Evolutionary conservation across 2,329 filamentous ascomycete genomes (phyloP).

Genomic region (Diaporthe capsici): DNA sequence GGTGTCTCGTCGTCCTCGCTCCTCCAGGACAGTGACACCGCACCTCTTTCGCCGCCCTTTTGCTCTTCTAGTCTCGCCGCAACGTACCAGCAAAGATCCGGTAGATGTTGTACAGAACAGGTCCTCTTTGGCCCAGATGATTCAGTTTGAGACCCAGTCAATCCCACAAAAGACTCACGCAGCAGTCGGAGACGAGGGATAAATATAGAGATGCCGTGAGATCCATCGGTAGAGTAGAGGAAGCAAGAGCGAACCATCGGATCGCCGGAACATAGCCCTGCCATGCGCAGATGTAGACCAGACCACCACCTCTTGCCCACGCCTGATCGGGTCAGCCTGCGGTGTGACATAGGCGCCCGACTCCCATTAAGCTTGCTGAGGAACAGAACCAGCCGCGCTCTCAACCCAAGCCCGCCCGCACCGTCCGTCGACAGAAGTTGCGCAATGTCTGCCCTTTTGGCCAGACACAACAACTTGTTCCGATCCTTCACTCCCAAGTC

Average conservation of each 20-base stretch:
- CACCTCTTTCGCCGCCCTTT: not conserved
- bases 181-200: not conserved
- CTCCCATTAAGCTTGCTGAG: constrained; percentile 11
- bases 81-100: not conserved
- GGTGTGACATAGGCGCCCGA: not conserved
- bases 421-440: not conserved
- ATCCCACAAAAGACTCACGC: not conserved
- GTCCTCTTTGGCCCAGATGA: not conserved
- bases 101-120: not conserved
- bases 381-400: constrained; percentile 30
- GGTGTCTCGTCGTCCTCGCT: constrained; percentile 1
- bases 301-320: not conserved
- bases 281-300: not conserved
- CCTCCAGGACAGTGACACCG: constrained; percentile 1
- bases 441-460: not conserved
- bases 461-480: not conserved
- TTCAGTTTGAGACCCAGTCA: not conserved
- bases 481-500: not conserved
- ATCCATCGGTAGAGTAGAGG: not conserved
- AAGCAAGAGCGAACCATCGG: not conserved
- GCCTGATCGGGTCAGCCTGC: not conserved
- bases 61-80: not conserved
- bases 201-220: not conserved
- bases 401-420: not conserved
- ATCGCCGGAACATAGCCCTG: constrained; percentile 4